Conservation (phyloP, 352 stramenopile genomes). For the Pythium biforme region DNA sequence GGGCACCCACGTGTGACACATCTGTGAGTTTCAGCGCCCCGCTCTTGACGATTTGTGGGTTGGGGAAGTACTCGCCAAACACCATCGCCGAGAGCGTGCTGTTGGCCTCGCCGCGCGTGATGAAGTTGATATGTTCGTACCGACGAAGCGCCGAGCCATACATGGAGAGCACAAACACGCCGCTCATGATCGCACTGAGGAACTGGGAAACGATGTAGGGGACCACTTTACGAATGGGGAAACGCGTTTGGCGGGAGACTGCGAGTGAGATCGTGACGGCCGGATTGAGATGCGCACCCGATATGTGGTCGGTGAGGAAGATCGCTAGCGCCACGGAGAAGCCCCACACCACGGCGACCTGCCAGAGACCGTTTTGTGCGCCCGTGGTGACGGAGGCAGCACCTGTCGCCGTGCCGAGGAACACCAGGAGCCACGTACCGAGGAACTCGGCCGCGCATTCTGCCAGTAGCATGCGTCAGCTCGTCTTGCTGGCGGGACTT, state of each 20-base stretch:
- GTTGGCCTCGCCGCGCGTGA: conserved; percentile 34
- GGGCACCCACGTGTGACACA: conserved; percentile 35
- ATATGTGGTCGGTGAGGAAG: conserved; percentile 17
- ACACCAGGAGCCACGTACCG: conserved; percentile 24
- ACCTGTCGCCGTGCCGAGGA: conserved; percentile 18
- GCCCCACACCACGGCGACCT: conserved; percentile 26
- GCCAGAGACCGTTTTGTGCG: conserved; percentile 20
- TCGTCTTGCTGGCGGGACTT: too few relatives aligned
- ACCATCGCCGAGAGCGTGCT: conserved; percentile 59
- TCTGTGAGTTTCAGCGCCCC: conserved; percentile 26
- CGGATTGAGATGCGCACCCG: conserved; percentile 31
- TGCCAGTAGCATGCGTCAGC: neutral
- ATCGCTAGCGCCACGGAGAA: conserved; percentile 29
- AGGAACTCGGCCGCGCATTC: conserved; percentile 17
- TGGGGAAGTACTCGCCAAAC: conserved; percentile 73
- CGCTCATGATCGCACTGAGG: conserved; percentile 44
- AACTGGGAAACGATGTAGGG: conserved; percentile 64
- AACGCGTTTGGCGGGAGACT: conserved; percentile 6
- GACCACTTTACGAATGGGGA: conserved; percentile 35
- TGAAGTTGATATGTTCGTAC: conserved; percentile 46
- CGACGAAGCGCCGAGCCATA: conserved; percentile 50
- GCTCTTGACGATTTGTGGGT: conserved; percentile 39
- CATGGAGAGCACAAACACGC: conserved; percentile 39
- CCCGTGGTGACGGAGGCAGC: conserved; percentile 13
- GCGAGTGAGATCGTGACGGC: conserved; percentile 27